phyloP scores from a whole-genome alignment of 805 yeast genomes.

The Ogataea minuta region DNA sequence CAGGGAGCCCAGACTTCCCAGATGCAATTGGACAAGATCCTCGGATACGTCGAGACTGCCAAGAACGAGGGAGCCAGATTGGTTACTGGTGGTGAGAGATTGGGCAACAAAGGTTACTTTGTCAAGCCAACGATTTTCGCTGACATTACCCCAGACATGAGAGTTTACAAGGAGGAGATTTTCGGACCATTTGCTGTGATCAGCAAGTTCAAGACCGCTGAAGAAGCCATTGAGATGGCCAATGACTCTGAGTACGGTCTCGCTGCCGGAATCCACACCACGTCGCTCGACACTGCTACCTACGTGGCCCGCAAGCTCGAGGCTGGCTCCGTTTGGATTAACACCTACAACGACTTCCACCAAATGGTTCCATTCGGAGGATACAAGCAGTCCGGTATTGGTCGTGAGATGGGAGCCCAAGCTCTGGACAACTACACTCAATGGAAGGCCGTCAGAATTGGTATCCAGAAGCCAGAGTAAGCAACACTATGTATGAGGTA shows the following conservation, averaged over 20 bases:
- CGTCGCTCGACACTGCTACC: constrained; percentile 57
- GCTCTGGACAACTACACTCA: constrained; percentile 76
- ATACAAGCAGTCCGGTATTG: constrained; percentile 75
- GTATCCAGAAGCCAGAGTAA: constrained; percentile 28
- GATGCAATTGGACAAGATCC: constrained; percentile 65
- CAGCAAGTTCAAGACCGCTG: constrained; percentile 63
- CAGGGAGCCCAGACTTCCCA: constrained; percentile 81
- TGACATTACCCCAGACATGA: constrained; percentile 61
- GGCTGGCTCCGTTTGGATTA: constrained; percentile 79
- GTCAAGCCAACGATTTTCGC: constrained; percentile 72
- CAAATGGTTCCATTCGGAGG: constrained; percentile 80
- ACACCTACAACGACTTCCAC: constrained; percentile 78
- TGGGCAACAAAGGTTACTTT: constrained; percentile 66
- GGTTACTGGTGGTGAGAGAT: constrained; percentile 68
- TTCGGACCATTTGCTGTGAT: constrained; percentile 79
- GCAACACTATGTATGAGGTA: constrained; percentile 1
- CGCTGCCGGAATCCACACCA: constrained; percentile 79
- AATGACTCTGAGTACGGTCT: constrained; percentile 73
- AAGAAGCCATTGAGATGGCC: constrained; percentile 64
- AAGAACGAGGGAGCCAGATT: constrained; percentile 65
- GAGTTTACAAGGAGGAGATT: constrained; percentile 69
- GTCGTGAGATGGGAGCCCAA: constrained; percentile 83
- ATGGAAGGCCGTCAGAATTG: constrained; percentile 67
- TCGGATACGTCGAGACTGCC: constrained; percentile 66
- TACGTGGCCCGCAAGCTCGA: constrained; percentile 61